phyloP scores from a whole-genome alignment of 257 asterid species.

The Oldenlandia corymbosa region DNA sequence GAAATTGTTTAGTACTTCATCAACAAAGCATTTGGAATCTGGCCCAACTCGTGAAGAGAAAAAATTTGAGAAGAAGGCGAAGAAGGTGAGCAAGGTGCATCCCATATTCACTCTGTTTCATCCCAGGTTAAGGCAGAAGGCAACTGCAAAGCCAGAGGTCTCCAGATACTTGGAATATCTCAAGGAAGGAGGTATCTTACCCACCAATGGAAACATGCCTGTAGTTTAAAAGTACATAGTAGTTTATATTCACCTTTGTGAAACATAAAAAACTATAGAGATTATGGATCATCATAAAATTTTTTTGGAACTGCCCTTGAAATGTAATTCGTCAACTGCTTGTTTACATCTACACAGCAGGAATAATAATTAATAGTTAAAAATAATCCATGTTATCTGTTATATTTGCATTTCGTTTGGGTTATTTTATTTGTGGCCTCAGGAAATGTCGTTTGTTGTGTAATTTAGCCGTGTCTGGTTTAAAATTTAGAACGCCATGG shows the following conservation, averaged over 20 bases:
- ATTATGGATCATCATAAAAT: neutral
- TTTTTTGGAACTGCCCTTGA: neutral
- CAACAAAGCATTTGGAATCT: slow-evolving; percentile 3
- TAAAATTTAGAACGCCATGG: no score
- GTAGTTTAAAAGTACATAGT: no score
- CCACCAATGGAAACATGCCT: slow-evolving; percentile 17
- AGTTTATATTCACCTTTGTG: no score
- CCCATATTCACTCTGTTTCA: slow-evolving; percentile 26
- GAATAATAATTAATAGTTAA: no score
- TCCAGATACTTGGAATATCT: slow-evolving; percentile 68
- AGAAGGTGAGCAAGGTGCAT: slow-evolving; percentile 36
- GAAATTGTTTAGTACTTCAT: slow-evolving; percentile 15
- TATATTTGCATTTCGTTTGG: no score
- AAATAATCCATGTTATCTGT: no score
- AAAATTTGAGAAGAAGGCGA: slow-evolving; percentile 25
- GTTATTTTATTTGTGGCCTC: no score
- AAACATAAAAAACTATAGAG: no score
- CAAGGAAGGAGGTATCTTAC: slow-evolving; percentile 60
- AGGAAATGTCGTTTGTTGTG: no score
- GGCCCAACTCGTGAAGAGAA: slow-evolving; percentile 4
- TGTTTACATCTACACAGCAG: no score
- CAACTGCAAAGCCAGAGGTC: slow-evolving; percentile 66
- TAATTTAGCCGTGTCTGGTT: no score
- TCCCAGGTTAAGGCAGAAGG: slow-evolving; percentile 37
- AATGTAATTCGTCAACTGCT: no score